Base-by-base conservation (phyloP, 169 alveolate species). In the Eimeria falciformis region DNA sequence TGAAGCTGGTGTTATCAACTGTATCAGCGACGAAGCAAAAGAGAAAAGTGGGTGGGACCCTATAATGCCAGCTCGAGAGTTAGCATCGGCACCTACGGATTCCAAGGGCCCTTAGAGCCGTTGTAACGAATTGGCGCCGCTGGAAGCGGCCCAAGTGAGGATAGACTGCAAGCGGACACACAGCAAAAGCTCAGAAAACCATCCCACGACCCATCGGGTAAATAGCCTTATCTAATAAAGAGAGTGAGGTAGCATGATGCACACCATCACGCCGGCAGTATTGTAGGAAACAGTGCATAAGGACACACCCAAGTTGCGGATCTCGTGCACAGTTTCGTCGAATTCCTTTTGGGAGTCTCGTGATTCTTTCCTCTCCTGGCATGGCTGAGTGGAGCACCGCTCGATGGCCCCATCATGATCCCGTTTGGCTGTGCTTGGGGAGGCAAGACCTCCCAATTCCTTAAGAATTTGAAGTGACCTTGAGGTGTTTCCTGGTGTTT, bases 271-370 rank as follows among this genome's bases (percentile, higher is more conserved):
- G 71, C 71, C 71, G 29, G 75, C n/a, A n/a, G 33, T 65, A 3
- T 12, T 65, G 62, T 21, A 50, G 62, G 23, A 50, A 50, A 21
- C 62, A 50, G 11, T 21, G 62, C 18, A 21, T 21, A 50, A 50
- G 62, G 62, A 12, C 85, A n/a, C 56, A 75, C 85, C 85, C 66
- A 75, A n/a, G 7, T 75, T 75, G 66, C 85, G 85, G 65, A 75
- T 75, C 11, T 75, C 85, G n/a, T 75, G 65, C 7, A 75, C 85
- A 7, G 85, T 50, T 21, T 40, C 66, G 29, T 75, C 66, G 43
- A 75, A 75, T 29, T 75, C 66, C 85, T 75, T 75, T 46, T 50
- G 58, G 5, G 65, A 43, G 17, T 75, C 85, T 46, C 23, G 58
- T 12, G 65, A 18, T 21, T 14, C 65, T 14, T 46, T n/a, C 43